phyloP scores from a whole-genome alignment of 169 alveolate genomes.

The Plasmodium blacklocki region DNA sequence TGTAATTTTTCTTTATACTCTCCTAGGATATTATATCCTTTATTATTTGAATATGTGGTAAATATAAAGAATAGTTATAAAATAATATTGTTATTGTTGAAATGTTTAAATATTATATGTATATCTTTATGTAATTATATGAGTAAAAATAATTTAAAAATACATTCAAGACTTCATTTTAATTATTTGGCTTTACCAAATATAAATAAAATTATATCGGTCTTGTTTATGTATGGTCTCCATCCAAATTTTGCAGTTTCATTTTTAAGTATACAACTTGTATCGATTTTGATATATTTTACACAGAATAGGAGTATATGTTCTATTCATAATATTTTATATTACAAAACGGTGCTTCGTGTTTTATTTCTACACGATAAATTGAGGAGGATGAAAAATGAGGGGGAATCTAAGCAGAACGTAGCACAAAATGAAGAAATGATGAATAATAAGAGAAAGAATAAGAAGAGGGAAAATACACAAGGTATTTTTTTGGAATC shows the following conservation, averaged over 20 bases:
- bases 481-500: too few species aligned
- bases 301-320: conserved; percentile 43
- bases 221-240: conserved; percentile 47
- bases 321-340: conserved; percentile 27
- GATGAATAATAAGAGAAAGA: neutral
- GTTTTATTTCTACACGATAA: neutral
- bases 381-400: neutral
- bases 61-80: conserved; percentile 36
- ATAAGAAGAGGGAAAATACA: too few species aligned
- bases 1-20: conserved; percentile 60
- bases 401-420: too few species aligned
- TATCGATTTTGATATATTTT: conserved; percentile 43
- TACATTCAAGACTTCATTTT: conserved; percentile 60
- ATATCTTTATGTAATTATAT: conserved; percentile 56
- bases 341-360: conserved; percentile 30
- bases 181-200: conserved; percentile 67
- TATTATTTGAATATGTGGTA: conserved; percentile 39
- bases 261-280: conserved; percentile 63
- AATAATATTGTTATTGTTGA: conserved; percentile 25
- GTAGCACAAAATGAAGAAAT: neutral
- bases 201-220: conserved; percentile 43
- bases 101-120: conserved; percentile 59
- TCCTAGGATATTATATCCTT: conserved; percentile 54
- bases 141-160: conserved; percentile 43
- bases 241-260: conserved; percentile 50